Percentiles rank a stretch among this genome's conserved stretches.
Conservation (phyloP, 805 yeast genomes). For the Saccharomycopsis babjevae region DNA sequence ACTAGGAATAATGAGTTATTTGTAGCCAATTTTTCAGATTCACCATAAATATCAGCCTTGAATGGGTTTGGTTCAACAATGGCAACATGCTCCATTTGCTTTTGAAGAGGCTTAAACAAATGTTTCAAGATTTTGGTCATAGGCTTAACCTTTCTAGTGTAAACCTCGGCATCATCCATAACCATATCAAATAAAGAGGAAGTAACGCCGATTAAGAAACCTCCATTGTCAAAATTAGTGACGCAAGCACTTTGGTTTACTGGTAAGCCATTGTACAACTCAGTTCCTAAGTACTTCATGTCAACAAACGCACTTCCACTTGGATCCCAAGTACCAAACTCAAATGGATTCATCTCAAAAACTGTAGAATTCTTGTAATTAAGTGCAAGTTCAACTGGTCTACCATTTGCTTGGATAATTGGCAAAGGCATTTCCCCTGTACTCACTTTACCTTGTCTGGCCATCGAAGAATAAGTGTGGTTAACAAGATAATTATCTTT, state of each 20-base stretch:
- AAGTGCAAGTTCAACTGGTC: constrained; percentile 29
- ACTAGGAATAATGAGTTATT: constrained; percentile 25
- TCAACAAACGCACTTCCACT: constrained; percentile 55
- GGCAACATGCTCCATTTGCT: constrained; percentile 11
- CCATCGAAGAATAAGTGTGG: constrained; percentile 29
- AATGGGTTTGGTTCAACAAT: constrained; percentile 59
- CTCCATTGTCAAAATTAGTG: constrained; percentile 69
- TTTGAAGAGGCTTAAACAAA: not conserved
- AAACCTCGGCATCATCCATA: constrained; percentile 28
- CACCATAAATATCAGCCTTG: constrained; percentile 30
- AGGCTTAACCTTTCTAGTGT: constrained; percentile 4
- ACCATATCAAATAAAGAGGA: constrained; percentile 64
- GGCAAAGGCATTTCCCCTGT: constrained; percentile 40
- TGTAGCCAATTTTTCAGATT: constrained; percentile 12
- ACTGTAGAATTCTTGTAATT: constrained; percentile 47
- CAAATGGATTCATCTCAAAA: constrained; percentile 39
- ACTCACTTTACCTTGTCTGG: constrained; percentile 28
- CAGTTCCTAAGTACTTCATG: constrained; percentile 59
- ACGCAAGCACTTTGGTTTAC: constrained; percentile 34
- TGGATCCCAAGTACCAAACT: constrained; percentile 85
- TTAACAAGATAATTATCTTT: constrained; percentile 41
- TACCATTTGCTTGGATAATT: constrained; percentile 30
- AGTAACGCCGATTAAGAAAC: constrained; percentile 65
- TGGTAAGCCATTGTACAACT: constrained; percentile 48
- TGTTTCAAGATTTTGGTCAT: not conserved